Evolutionary conservation across 371 early-diverging fungal species (phyloP).

Genomic region (Mortierella sp.): DNA sequence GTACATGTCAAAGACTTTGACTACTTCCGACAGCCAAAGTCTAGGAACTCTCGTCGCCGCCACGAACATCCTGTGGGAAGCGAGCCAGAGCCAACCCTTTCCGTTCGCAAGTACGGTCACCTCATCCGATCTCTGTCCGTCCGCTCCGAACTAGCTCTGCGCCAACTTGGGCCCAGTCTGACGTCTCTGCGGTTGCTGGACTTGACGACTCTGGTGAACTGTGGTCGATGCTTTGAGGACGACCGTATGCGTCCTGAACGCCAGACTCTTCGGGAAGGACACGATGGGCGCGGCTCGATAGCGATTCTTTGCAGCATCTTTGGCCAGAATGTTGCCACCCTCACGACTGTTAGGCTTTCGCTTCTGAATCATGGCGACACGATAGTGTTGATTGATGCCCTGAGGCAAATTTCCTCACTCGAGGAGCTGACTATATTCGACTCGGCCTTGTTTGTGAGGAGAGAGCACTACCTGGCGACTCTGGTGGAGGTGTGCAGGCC

Average conservation of each 20-base stretch:
- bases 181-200: not conserved
- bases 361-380: too few relatives aligned
- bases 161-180: not conserved
- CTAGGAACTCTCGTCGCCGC: not conserved
- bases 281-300: not conserved
- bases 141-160: not conserved
- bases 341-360: not conserved
- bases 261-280: too few relatives aligned
- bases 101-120: not conserved
- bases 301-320: not conserved
- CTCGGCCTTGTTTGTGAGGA: not conserved
- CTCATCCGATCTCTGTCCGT: not conserved
- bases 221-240: too few relatives aligned
- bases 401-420: not conserved
- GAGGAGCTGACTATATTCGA: not conserved
- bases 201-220: not conserved
- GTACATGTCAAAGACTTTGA: not conserved
- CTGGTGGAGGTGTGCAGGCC: not conserved
- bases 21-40: not conserved
- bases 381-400: not conserved
- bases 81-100: not conserved
- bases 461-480: not conserved
- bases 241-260: too few relatives aligned
- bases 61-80: not conserved
- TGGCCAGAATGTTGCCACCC: not conserved